Evolutionary conservation across 805 yeast genomes (phyloP).

Genomic region (Lachancea dasiensis): DNA sequence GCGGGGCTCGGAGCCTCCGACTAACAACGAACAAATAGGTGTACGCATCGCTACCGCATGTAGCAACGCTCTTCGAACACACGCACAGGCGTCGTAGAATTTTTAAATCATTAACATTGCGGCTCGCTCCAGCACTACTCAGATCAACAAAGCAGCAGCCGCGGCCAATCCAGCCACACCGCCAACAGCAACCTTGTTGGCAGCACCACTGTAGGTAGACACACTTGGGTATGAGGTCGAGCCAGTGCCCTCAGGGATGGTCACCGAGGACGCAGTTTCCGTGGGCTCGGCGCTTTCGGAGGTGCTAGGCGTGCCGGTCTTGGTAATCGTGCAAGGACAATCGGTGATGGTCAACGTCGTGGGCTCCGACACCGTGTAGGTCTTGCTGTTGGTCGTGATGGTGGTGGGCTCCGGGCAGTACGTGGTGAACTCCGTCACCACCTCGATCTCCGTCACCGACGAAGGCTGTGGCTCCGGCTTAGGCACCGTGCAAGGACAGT

Average conservation of each 20-base stretch:
- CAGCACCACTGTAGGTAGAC: slow-evolving; percentile 38
- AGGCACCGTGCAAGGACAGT: slow-evolving; percentile 77
- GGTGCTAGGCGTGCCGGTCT: too few relatives aligned
- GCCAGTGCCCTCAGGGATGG: too few relatives aligned
- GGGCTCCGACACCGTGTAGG: slow-evolving; percentile 70
- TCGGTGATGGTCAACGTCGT: slow-evolving; percentile 82
- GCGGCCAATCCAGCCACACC: slow-evolving; percentile 39
- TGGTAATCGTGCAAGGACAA: slow-evolving; percentile 78
- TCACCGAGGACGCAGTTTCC: too few relatives aligned
- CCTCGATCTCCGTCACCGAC: slow-evolving; percentile 34
- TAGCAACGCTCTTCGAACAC: too few relatives aligned
- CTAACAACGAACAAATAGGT: too few relatives aligned
- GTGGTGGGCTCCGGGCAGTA: slow-evolving; percentile 78
- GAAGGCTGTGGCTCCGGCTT: slow-evolving; percentile 33
- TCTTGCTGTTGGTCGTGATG: slow-evolving; percentile 55
- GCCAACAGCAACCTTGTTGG: slow-evolving; percentile 19
- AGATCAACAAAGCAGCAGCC: slow-evolving; percentile 43
- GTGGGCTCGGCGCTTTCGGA: too few relatives aligned
- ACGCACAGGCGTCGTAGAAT: too few relatives aligned
- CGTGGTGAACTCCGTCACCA: slow-evolving; percentile 69
- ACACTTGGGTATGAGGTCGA: too few relatives aligned
- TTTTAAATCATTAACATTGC: too few relatives aligned
- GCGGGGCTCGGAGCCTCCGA: too few relatives aligned
- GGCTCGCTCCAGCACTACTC: slow-evolving; percentile 22
- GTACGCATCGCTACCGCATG: too few relatives aligned